Conservation (phyloP, 106 monocot species). For the Dioscorea alata region DNA sequence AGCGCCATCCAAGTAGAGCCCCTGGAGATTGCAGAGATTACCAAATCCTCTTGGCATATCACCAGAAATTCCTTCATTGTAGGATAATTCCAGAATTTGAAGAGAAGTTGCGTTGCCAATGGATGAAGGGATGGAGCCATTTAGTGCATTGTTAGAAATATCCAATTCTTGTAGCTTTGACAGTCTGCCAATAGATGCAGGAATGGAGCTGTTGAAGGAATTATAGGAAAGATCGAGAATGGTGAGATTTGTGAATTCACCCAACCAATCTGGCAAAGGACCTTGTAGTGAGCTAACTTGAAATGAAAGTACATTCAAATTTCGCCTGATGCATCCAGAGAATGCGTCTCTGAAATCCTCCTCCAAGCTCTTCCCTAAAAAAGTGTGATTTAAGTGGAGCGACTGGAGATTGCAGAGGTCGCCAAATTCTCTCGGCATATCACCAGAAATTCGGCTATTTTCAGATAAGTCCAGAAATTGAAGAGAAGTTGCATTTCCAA, state of each 20-base stretch:
- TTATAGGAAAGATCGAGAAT: neutral
- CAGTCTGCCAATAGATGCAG: neutral
- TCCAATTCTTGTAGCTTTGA: neutral
- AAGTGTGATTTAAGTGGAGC: neutral
- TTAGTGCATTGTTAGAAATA: neutral
- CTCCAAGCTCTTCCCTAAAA: neutral
- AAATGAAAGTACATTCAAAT: neutral
- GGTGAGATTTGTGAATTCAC: neutral
- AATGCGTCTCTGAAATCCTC: neutral
- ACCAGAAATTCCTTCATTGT: neutral
- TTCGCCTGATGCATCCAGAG: neutral
- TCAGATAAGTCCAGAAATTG: neutral
- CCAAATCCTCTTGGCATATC: neutral
- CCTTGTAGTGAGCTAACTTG: neutral
- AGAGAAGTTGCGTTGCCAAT: neutral
- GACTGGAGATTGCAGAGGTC: neutral
- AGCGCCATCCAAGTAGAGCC: neutral
- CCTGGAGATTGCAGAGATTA: neutral
- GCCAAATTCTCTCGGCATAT: neutral
- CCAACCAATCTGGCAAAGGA: neutral
- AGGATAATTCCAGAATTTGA: neutral
- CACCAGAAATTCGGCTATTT: neutral
- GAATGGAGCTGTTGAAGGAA: neutral
- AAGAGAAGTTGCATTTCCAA: neutral
- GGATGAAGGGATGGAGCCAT: neutral